Base-by-base conservation (phyloP, 2,329 filamentous ascomycete species). In the Microcyclosporella mali region DNA sequence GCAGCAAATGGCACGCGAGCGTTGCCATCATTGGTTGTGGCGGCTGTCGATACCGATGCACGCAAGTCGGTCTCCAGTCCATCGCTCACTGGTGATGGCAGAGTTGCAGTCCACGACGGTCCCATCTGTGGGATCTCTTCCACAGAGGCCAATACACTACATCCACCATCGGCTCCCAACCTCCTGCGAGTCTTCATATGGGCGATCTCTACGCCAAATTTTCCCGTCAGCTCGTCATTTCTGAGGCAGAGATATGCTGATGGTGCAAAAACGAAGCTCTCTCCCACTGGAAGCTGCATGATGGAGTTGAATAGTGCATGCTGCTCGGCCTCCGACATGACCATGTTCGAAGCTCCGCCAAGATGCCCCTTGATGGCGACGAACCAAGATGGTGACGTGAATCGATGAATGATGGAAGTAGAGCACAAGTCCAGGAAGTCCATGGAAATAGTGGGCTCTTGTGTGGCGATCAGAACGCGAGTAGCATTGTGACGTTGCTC, bases 381-480 rank as follows among this genome's bases (percentile, higher is more conserved):
- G 19, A 79, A 71, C 83, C 82, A 86, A 1, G 72, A 71, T 0
- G 82, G 82, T 0, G 76, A 81, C 0, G 71, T 79, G 60, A 89
- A 89, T 0, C 81, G 73, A 56, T 89, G 84, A 0, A 88, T 78
- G 12, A 88, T 71, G 0, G 79, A 84, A 12, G 85, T 66, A 1
- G 78, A 81, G 60, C 81, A 88, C 0, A 90, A 67, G 40, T 87
- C 83, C 0, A 90, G 70, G 0, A 92, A 71, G 12, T 73, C 71
- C 0, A 79, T 77, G 0, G 81, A 82, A 3, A 89, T 72, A 0
- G 82, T 86, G 0, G 85, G 85, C 54, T 90, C 85, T 57, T 92
- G 84, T 0, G 85, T 90, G 0, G 84, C 81, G 25, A 90, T 81
- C 32, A 90, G 59, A 3, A 88, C 70, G 0, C 85, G 74, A 0